These are phyloP conservation scores for Wickerhamomyces alni DNA, from an alignment of 805 yeast genomes.

Conservation along the genomic window DNA sequence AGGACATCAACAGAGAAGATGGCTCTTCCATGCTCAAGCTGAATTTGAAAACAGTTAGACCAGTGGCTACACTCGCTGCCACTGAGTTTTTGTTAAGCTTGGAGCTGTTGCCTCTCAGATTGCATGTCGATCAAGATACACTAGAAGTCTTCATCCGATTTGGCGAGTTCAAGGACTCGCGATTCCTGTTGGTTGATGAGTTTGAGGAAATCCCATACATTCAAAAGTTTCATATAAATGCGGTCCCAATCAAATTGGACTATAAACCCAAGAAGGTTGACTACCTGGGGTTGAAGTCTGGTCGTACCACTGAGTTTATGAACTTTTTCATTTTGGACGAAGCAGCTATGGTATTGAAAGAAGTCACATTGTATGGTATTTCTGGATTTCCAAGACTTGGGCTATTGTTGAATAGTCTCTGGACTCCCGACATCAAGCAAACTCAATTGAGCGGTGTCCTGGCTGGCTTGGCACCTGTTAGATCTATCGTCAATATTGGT, in stretches of 20 bases:
- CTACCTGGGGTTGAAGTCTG: slow-evolving; percentile 78
- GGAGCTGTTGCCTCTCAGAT: slow-evolving; percentile 62
- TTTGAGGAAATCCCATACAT: slow-evolving; percentile 62
- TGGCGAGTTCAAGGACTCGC: slow-evolving; percentile 67
- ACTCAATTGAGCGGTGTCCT: slow-evolving; percentile 77
- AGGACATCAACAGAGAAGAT: slow-evolving; percentile 60
- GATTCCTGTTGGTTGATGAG: slow-evolving; percentile 55
- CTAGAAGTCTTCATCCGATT: slow-evolving; percentile 77
- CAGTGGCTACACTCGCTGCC: slow-evolving; percentile 57
- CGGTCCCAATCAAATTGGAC: slow-evolving; percentile 64
- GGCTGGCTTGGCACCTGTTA: slow-evolving; percentile 78
- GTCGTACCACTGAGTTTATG: slow-evolving; percentile 80
- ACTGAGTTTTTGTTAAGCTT: slow-evolving; percentile 56
- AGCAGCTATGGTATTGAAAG: slow-evolving; percentile 61
- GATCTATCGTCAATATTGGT: slow-evolving; percentile 71
- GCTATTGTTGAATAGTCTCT: slow-evolving; percentile 50
- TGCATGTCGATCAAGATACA: slow-evolving; percentile 92
- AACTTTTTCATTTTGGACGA: slow-evolving; percentile 88
- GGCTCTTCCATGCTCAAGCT: slow-evolving; percentile 59
- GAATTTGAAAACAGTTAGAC: slow-evolving; percentile 53
- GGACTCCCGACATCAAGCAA: slow-evolving; percentile 86
- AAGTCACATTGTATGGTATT: slow-evolving; percentile 64
- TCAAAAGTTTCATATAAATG: slow-evolving; percentile 58
- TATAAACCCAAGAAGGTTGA: slow-evolving; percentile 90
- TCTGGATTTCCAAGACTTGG: slow-evolving; percentile 65